These are phyloP conservation scores for Podospora bellae-mahoneyi DNA, from an alignment of 495 filamentous ascomycete genomes.

Conservation along the genomic window DNA sequence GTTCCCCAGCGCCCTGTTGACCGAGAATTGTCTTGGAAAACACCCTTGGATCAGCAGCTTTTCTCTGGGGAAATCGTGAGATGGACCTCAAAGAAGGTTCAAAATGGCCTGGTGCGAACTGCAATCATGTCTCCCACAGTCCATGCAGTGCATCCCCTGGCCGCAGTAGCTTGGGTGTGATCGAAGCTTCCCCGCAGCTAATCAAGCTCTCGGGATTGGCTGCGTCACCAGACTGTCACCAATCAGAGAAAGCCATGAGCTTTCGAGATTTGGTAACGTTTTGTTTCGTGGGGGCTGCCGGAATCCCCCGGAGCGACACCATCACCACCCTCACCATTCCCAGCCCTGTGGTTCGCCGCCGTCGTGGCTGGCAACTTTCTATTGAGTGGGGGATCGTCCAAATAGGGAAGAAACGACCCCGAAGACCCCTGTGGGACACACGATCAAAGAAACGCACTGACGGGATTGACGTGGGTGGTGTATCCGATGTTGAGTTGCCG, in stretches of 20 bases:
- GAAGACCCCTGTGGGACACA: not conserved
- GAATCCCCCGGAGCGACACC: not conserved
- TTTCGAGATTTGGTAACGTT: slow-evolving; percentile 33
- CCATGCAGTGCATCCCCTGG: slow-evolving; percentile 22
- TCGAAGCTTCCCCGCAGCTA: slow-evolving; percentile 27
- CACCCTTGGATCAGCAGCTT: slow-evolving; percentile 1
- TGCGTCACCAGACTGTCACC: slow-evolving; percentile 12
- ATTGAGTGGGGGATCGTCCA: not conserved
- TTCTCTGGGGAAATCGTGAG: slow-evolving; percentile 2
- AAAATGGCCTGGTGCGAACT: slow-evolving; percentile 6
- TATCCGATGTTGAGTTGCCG: not conserved
- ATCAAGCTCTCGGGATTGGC: slow-evolving; percentile 18
- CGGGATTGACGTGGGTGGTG: not conserved
- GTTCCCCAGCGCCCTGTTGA: not conserved
- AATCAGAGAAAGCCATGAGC: slow-evolving; percentile 29
- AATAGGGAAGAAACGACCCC: not conserved
- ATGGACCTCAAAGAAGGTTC: not conserved
- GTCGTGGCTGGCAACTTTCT: not conserved
- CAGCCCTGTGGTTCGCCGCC: not conserved
- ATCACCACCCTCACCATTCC: not conserved
- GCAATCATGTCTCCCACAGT: slow-evolving; percentile 1
- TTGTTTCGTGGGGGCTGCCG: slow-evolving; percentile 23
- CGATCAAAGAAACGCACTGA: not conserved
- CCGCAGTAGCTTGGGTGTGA: slow-evolving; percentile 27
- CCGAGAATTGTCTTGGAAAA: not conserved